Percentiles rank a stretch among this genome's conserved stretches.
Conservation (phyloP, 2,329 filamentous ascomycete genomes). For the Incumbomyces delicatus region DNA sequence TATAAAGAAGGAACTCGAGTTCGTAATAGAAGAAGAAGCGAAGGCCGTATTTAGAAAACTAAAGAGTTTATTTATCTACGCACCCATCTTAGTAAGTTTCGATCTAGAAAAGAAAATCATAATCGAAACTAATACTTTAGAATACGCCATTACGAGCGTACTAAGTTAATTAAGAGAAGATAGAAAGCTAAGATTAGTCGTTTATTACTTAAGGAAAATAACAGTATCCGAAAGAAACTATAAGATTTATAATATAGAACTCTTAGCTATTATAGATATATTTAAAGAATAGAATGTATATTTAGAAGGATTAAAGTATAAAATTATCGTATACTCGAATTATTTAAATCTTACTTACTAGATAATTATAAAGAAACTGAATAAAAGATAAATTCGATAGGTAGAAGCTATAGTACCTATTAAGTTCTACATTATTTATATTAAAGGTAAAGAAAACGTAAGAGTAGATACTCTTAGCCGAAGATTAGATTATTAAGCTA, state of each 20-base stretch:
- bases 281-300: conserved; percentile 13
- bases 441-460: conserved; percentile 8
- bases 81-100: conserved; percentile 12
- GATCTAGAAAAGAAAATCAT: conserved; percentile 5
- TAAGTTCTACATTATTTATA: conserved; percentile 13
- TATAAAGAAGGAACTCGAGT: conserved; percentile 8
- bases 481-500: conserved; percentile 7
- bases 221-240: conserved; percentile 11
- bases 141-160: conserved; percentile 7
- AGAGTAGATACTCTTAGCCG: conserved; percentile 12
- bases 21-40: conserved; percentile 1
- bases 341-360: conserved; percentile 13
- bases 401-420: conserved; percentile 8
- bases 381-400: conserved; percentile 9
- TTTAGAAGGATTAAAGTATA: conserved; percentile 9
- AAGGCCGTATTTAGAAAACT: conserved; percentile 8
- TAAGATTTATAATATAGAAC: conserved; percentile 16
- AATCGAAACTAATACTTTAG: conserved; percentile 13
- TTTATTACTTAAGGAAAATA: conserved; percentile 15
- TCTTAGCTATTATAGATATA: conserved; percentile 13
- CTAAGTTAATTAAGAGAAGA: conserved; percentile 8
- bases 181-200: conserved; percentile 6
- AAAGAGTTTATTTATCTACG: conserved; percentile 7
- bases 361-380: conserved; percentile 10
- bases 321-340: conserved; percentile 10